Evolutionary conservation across 2,329 filamentous ascomycete species (phyloP).

Genomic region (Colletotrichum graminicola): DNA sequence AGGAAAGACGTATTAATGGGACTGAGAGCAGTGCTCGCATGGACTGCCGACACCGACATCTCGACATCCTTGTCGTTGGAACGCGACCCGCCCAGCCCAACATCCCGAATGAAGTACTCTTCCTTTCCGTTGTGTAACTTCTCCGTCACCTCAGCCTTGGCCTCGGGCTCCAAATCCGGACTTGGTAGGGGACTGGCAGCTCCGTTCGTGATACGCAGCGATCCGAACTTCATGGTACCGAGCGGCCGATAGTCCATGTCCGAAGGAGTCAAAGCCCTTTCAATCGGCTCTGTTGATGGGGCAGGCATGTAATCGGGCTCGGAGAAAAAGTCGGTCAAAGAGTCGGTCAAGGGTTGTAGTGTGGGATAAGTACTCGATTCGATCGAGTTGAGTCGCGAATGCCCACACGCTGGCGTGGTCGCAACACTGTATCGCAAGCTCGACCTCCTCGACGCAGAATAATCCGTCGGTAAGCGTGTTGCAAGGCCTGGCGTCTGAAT

Average conservation of each 20-base stretch:
- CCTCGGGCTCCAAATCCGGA: constrained; percentile 44
- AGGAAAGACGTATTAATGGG: constrained; percentile 31
- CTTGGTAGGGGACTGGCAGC: constrained; percentile 64
- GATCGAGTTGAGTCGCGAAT: constrained; percentile 55
- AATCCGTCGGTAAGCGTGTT: constrained; percentile 51
- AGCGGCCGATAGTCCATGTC: constrained; percentile 71
- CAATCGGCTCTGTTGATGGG: constrained; percentile 44
- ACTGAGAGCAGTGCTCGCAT: constrained; percentile 17
- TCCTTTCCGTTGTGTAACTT: not conserved
- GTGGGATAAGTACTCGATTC: constrained; percentile 48
- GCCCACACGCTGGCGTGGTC: constrained; percentile 49
- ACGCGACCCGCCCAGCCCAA: not conserved
- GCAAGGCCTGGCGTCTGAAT: constrained; percentile 64
- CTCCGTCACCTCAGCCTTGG: not conserved
- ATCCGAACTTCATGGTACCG: constrained; percentile 73
- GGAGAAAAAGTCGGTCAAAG: constrained; percentile 17
- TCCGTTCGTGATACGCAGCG: constrained; percentile 72
- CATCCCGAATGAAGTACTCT: constrained; percentile 3
- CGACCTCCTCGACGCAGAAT: constrained; percentile 46
- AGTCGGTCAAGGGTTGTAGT: not conserved
- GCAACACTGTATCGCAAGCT: constrained; percentile 56
- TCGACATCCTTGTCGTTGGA: constrained; percentile 8
- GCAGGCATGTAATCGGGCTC: constrained; percentile 38
- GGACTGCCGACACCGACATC: constrained; percentile 11
- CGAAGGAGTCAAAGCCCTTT: constrained; percentile 61